phyloP scores from a whole-genome alignment of 106 monocot genomes.

The Dioscorea alata region DNA sequence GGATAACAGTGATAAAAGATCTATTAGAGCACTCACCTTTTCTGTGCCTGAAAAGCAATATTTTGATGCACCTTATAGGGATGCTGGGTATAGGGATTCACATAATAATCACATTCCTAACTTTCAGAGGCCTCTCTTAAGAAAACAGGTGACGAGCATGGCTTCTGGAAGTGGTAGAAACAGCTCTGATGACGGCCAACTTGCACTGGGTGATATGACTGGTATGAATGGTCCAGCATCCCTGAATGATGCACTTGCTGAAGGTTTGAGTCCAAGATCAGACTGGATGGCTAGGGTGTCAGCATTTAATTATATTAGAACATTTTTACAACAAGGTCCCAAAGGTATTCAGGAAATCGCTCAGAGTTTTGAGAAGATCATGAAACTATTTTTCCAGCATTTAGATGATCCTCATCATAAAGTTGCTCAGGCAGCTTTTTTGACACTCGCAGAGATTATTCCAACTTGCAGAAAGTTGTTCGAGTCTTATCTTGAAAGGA shows the following conservation, averaged over 20 bases:
- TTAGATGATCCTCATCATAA: conserved; percentile 99
- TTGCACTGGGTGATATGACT: conserved; percentile 52
- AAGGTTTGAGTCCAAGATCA: conserved; percentile 83
- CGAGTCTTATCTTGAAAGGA: conserved; percentile 93
- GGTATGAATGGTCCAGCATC: conserved; percentile 74
- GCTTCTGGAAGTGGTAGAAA: conserved; percentile 52
- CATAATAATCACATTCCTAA: conserved; percentile 85
- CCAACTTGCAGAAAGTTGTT: conserved; percentile 91
- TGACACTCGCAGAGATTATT: conserved; percentile 92
- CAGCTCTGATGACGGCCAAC: conserved; percentile 86
- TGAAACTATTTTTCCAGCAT: conserved; percentile 96
- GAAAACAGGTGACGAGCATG: conserved; percentile 77
- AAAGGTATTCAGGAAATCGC: conserved; percentile 85
- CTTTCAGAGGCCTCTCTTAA: conserved; percentile 92
- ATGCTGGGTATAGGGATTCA: conserved; percentile 55
- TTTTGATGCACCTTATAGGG: conserved; percentile 46
- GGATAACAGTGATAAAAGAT: conserved; percentile 36
- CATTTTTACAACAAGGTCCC: conserved; percentile 76
- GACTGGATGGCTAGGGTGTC: conserved; percentile 95
- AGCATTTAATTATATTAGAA: conserved; percentile 82
- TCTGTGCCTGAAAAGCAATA: conserved; percentile 50
- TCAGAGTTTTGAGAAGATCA: conserved; percentile 97
- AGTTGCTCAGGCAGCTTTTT: conserved; percentile 98
- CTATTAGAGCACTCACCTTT: conserved; percentile 26
- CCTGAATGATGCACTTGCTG: conserved; percentile 79